Evolutionary conservation across 148 eudicot species (phyloP).

Genomic region (Chenopodium suecicum): DNA sequence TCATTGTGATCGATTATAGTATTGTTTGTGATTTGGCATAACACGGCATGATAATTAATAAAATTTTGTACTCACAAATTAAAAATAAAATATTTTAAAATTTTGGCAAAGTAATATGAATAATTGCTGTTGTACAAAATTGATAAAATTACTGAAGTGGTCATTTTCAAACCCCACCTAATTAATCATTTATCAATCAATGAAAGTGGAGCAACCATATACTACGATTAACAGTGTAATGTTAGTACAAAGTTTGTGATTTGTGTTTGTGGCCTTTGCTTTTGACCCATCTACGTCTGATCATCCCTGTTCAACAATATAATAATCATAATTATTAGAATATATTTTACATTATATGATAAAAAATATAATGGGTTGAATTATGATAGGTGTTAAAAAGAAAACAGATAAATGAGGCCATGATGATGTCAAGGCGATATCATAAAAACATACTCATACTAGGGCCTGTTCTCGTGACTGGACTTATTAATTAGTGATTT

Average conservation of each 20-base stretch:
- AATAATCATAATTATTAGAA: too few relatives aligned
- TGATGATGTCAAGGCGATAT: too few relatives aligned
- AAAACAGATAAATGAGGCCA: too few relatives aligned
- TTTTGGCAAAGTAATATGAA: neutral
- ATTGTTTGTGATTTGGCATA: neutral
- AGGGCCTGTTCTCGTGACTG: too few relatives aligned
- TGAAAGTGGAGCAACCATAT: neutral
- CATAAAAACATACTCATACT: too few relatives aligned
- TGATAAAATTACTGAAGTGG: neutral
- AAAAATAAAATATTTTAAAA: neutral
- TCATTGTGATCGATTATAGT: too few relatives aligned
- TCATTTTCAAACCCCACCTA: slow-evolving; percentile 2
- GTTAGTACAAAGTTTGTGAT: neutral
- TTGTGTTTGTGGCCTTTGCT: neutral
- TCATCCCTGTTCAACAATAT: slow-evolving; percentile 18
- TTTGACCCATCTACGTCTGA: slow-evolving; percentile 12
- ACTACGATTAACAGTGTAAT: too few relatives aligned
- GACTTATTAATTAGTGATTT: too few relatives aligned
- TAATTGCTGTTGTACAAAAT: slow-evolving; percentile 3
- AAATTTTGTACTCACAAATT: neutral
- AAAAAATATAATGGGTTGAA: too few relatives aligned
- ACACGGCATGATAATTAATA: neutral
- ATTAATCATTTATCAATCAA: neutral
- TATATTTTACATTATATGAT: too few relatives aligned
- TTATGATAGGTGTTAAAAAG: too few relatives aligned